phyloP scores from a whole-genome alignment of 2,329 filamentous ascomycete genomes.

The Colletotrichum sp. region DNA sequence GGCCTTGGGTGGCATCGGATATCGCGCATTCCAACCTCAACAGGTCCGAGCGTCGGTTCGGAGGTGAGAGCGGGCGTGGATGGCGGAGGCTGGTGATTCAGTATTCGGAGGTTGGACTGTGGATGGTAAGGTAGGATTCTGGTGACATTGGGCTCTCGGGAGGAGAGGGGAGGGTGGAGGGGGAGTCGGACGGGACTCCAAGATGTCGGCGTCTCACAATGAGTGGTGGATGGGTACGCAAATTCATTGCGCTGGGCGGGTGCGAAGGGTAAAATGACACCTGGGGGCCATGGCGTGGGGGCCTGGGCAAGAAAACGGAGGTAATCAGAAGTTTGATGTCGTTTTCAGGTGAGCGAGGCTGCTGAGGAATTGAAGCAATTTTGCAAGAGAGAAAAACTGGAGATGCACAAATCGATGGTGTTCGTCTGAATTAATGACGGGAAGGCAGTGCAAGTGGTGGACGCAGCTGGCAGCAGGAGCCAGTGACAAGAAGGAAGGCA shows the following conservation, averaged over 20 bases:
- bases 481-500: neutral
- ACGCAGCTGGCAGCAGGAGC: neutral
- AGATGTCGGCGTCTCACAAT: conserved; percentile 5
- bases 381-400: neutral
- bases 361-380: neutral
- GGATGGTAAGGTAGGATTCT: neutral
- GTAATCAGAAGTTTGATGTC: conserved; percentile 2
- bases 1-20: neutral
- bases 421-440: neutral
- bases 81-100: neutral
- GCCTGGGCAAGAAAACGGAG: neutral
- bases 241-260: neutral
- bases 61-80: neutral
- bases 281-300: conserved; percentile 9
- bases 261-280: neutral
- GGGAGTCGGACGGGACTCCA: neutral
- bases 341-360: neutral
- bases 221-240: neutral
- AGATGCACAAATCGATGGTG: neutral
- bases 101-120: neutral
- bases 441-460: neutral
- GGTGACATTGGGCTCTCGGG: neutral
- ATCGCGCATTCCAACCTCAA: neutral
- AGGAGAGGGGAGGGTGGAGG: neutral
- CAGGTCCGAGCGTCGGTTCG: neutral